A percentile compares a stretch with the other conserved stretches of the same genome.
phyloP scores from a whole-genome alignment of 2,329 filamentous ascomycete species.

The Aspergillus candidus region DNA sequence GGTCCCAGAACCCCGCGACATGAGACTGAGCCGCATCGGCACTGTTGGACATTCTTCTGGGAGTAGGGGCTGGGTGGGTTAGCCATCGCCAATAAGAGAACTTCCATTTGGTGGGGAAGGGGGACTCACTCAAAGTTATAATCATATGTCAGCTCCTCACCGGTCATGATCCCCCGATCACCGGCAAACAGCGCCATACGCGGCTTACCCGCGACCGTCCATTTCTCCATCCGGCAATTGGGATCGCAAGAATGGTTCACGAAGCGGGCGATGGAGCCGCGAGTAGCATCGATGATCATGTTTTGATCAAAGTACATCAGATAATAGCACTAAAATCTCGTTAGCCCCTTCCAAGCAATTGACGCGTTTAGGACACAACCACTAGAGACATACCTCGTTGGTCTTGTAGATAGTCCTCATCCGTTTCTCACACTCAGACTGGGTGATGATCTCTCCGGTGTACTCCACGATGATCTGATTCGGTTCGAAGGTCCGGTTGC shows the following conservation, averaged over 20 bases:
- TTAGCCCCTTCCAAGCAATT: constrained; percentile 7
- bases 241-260: constrained; percentile 97
- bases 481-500: constrained; percentile 77
- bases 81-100: constrained; percentile 2
- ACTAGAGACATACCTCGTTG: constrained; percentile 62
- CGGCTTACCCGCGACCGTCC: constrained; percentile 88
- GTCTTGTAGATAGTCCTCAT: constrained; percentile 94
- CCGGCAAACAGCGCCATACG: constrained; percentile 96
- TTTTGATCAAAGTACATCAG: constrained; percentile 98
- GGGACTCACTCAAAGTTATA: constrained; percentile 61
- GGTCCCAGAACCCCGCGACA: constrained; percentile 59
- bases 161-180: constrained; percentile 81
- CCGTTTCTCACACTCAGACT: constrained; percentile 83
- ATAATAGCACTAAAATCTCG: constrained; percentile 71
- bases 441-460: constrained; percentile 93
- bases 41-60: constrained; percentile 57
- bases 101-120: neutral
- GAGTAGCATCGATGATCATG: constrained; percentile 96
- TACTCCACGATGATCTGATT: constrained; percentile 98
- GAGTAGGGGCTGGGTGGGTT: constrained; percentile 46
- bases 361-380: neutral
- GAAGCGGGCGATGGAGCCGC: constrained; percentile 91
- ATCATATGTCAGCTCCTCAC: constrained; percentile 95
- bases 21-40: constrained; percentile 54
- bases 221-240: constrained; percentile 97